These are phyloP conservation scores for Boletus reticuloceps DNA, from an alignment of 768 basidiomycete genomes.

Conservation along the genomic window DNA sequence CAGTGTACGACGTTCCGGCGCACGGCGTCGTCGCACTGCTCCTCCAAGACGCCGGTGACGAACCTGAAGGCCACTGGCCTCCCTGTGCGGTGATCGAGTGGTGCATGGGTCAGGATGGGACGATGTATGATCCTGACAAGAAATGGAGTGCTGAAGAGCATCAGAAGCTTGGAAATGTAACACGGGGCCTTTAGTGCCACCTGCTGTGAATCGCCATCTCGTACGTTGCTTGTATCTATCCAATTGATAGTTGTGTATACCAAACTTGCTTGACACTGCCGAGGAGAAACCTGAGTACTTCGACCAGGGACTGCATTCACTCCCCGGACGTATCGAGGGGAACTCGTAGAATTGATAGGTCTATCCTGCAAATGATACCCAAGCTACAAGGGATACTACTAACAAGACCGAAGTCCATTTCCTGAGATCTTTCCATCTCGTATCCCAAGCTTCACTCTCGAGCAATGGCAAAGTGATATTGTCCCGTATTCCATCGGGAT, in stretches of 20 bases:
- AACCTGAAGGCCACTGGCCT: slow-evolving; percentile 56
- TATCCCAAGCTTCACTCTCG: slow-evolving; percentile 11
- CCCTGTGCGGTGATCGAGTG: slow-evolving; percentile 55
- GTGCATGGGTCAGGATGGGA: slow-evolving; percentile 63
- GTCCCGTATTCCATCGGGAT: background rate
- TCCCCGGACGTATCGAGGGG: too few relatives aligned
- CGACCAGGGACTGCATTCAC: too few relatives aligned
- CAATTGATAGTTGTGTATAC: background rate
- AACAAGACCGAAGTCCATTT: slow-evolving; percentile 31
- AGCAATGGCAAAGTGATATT: background rate
- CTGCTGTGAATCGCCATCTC: background rate
- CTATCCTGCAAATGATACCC: slow-evolving; percentile 27
- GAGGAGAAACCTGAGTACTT: too few relatives aligned
- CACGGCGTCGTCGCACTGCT: slow-evolving; percentile 71
- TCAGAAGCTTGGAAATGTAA: background rate
- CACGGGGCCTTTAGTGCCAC: background rate
- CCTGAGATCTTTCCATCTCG: slow-evolving; percentile 22
- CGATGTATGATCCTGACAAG: slow-evolving; percentile 31
- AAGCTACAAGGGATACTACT: slow-evolving; percentile 22
- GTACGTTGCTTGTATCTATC: background rate
- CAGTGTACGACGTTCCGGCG: slow-evolving; percentile 50
- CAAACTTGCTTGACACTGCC: background rate
- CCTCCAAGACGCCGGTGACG: slow-evolving; percentile 63
- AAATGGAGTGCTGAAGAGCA: slow-evolving; percentile 22
- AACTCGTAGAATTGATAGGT: background rate